A percentile compares a stretch with the other conserved stretches of the same genome.
These are phyloP conservation scores for Sequoiadendron giganteum DNA, from an alignment of 75 land plant species.

Conservation along the genomic window DNA sequence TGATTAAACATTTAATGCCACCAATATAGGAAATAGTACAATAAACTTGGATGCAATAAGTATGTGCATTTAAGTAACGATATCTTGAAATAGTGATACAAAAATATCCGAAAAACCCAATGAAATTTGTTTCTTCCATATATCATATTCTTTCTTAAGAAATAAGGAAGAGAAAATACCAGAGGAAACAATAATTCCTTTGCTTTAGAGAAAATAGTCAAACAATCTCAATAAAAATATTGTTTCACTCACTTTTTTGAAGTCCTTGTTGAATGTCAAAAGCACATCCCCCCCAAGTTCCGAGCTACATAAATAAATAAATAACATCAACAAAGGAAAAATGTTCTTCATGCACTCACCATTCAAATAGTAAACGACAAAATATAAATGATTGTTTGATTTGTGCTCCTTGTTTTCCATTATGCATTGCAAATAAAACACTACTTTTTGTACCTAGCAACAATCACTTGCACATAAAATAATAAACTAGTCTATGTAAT, in stretches of 20 bases:
- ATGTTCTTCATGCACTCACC: neutral
- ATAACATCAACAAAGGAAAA: neutral
- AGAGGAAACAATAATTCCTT: neutral
- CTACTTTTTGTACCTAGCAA: neutral
- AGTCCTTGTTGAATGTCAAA: conserved; percentile 29
- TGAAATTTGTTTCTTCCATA: neutral
- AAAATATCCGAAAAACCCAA: neutral
- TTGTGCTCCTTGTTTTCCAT: neutral
- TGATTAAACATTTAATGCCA: too few species aligned
- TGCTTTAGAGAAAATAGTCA: neutral
- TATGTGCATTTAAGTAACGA: neutral
- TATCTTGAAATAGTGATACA: neutral
- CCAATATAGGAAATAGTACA: too few species aligned
- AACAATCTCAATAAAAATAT: neutral
- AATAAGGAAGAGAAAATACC: neutral
- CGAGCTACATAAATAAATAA: conserved; percentile 14
- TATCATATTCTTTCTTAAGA: neutral
- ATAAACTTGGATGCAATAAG: neutral
- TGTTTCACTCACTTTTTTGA: conserved; percentile 15
- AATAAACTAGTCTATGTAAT: neutral
- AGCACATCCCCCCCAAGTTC: conserved; percentile 23
- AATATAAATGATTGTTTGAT: neutral
- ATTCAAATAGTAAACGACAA: neutral
- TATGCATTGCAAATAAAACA: neutral
- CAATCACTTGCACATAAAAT: neutral